Evolutionary conservation across 1,284 basidiomycete species (phyloP).

Genomic region (Grifola frondosa): DNA sequence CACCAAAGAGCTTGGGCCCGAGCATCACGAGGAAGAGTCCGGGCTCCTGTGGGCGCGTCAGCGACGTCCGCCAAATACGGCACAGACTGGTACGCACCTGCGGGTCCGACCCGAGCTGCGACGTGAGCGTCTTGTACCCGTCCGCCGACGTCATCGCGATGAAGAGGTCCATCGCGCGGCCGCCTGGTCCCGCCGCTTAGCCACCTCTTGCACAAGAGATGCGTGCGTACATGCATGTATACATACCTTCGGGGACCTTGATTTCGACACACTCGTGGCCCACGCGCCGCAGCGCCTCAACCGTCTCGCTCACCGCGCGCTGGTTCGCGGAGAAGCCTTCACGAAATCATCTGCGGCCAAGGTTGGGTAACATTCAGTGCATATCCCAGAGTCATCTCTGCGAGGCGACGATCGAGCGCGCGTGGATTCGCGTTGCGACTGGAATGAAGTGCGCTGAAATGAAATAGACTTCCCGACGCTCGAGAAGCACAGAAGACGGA

Average conservation of each 20-base stretch:
- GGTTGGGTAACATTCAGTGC: no score
- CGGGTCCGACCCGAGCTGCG: constrained; percentile 69
- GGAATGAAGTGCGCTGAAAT: no score
- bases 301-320: constrained; percentile 77
- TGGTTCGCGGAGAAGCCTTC: constrained; percentile 74
- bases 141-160: constrained; percentile 72
- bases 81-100: constrained; percentile 46
- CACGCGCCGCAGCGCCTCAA: constrained; percentile 60
- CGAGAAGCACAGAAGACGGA: neutral
- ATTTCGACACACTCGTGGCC: constrained; percentile 83
- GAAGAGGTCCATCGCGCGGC: constrained; percentile 62
- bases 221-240: neutral
- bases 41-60: constrained; percentile 42
- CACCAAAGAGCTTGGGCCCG: constrained; percentile 62
- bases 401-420: no score
- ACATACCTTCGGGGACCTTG: constrained; percentile 48
- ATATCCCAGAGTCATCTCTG: no score
- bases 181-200: constrained; percentile 33
- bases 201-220: no score
- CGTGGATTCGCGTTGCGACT: no score
- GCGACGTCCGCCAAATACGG: neutral
- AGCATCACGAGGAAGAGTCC: constrained; percentile 58
- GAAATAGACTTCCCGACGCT: neutral
- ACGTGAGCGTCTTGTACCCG: constrained; percentile 71
- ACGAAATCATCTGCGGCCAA: constrained; percentile 53